Base-by-base conservation (phyloP, 805 yeast species). In the Ogataea salicorniae region DNA sequence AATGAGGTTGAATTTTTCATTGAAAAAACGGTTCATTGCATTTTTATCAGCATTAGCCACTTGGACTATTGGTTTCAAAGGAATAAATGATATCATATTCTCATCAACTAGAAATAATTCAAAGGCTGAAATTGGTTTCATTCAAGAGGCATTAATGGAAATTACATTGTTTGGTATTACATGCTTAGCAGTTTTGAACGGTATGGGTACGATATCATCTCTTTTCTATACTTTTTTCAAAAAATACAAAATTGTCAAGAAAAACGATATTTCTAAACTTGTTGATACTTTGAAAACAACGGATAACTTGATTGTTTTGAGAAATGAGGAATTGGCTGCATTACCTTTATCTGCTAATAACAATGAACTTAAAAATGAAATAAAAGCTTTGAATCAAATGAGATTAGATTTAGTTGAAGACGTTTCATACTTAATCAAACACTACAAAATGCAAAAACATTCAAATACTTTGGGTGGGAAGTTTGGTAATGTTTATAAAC, bases 151-250 rank as follows among this genome's bases (percentile, higher is more conserved):
- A 45, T 65, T 77, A 39, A 73, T 70, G 51, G 75, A 76, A 53
- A 55, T 78, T 31, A 68, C 75, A 4, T 58, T 77, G 39, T 64
- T 74, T 26, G 83, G 83, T 0, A 72, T 78, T 31, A 66, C 77
- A n/a, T 69, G 74, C 43, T 67, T 78, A 45, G 77, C 80, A 0
- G 52, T 74, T 1, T 61, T 78, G 17, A 76, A 79, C 11, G 83
- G 83, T 2, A 68, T 77, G 39, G 83, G 81, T 1, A 73, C 78
- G 6, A 61, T 74, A 14, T 70, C 78, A 38, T 74, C 79, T 0
- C 72, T 79, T 8, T 70, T 54, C 45, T 59, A 60, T 40, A 48
- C 54, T 8, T 59, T 52, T 42, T 39, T 58, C 39, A 58, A 60
- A 42, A 60, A 54, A 39, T 40, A 37, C 22, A 54, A 46, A 43